Percentiles rank a stretch among this genome's conserved stretches.
Conservation (phyloP, 305 asterid species). For the Petunia hybrid region DNA sequence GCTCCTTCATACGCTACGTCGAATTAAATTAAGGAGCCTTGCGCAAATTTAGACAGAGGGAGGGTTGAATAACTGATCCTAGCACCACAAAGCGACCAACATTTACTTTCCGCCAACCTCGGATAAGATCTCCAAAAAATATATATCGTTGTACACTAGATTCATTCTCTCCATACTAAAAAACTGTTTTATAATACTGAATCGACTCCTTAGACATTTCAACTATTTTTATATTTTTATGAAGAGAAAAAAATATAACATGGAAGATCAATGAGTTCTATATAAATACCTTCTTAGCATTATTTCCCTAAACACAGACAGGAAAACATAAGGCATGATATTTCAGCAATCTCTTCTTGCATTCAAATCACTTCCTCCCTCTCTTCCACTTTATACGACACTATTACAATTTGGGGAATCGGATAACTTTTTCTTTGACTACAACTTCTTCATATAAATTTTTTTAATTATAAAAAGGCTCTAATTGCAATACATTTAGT, state of each 20-base stretch:
- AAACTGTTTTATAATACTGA: neutral
- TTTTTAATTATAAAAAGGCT: neutral
- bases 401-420: neutral
- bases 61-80: neutral
- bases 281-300: neutral
- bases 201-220: neutral
- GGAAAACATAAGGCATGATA: neutral
- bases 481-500: neutral
- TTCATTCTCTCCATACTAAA: neutral
- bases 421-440: neutral
- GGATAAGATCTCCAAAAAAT: neutral
- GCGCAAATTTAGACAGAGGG: neutral
- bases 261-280: neutral
- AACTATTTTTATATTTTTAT: neutral
- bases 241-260: neutral
- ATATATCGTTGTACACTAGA: neutral
- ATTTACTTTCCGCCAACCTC: neutral
- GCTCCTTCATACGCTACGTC: neutral
- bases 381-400: neutral
- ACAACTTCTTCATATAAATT: neutral
- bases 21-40: neutral
- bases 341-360: neutral
- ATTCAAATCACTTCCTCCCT: neutral
- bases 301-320: neutral
- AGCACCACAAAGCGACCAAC: neutral